Conservation (phyloP, 225 moss, liverwort and hornwort genomes). For the Ulota crispa region DNA sequence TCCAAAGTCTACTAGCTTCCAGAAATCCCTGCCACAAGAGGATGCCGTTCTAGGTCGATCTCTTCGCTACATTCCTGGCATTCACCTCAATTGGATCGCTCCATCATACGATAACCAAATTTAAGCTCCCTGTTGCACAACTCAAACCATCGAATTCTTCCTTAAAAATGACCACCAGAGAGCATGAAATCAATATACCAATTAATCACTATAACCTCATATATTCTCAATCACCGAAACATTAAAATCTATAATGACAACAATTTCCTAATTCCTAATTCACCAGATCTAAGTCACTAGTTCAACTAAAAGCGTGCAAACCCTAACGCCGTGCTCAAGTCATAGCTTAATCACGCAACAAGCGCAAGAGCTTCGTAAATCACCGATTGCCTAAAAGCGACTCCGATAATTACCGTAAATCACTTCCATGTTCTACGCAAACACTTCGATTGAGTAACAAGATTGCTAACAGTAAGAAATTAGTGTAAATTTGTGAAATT, state of each 20-base stretch:
- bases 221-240: neutral
- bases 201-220: neutral
- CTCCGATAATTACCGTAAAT: neutral
- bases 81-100: slow-evolving; percentile 11
- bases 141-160: neutral
- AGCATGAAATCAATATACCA: neutral
- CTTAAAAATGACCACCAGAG: neutral
- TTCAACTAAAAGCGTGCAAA: slow-evolving; percentile 18
- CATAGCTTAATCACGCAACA: neutral
- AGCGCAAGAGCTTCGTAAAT: neutral
- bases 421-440: neutral
- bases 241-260: neutral
- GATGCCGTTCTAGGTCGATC: neutral
- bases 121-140: slow-evolving; percentile 12
- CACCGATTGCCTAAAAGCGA: neutral
- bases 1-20: neutral
- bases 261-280: neutral
- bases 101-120: neutral
- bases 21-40: slow-evolving; percentile 7
- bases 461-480: neutral
- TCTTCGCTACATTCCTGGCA: neutral
- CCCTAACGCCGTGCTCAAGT: slow-evolving; percentile 22
- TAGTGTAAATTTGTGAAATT: neutral
- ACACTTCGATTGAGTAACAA: neutral
- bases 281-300: neutral